phyloP scores from a whole-genome alignment of 1,139 yeast genomes.

The Hyphopichia buzzinii region DNA sequence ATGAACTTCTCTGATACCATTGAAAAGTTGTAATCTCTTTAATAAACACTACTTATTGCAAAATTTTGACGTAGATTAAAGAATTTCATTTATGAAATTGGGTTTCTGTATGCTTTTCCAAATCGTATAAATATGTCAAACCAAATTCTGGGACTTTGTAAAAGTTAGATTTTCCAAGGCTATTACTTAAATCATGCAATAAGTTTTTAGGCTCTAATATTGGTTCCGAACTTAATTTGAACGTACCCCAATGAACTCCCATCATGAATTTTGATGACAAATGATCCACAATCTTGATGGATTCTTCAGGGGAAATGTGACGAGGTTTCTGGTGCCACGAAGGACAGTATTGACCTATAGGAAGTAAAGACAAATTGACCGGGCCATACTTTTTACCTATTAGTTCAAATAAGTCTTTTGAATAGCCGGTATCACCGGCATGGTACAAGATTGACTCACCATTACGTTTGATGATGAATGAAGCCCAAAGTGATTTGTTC shows the following conservation, averaged over 20 bases:
- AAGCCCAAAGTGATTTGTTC: constrained; percentile 83
- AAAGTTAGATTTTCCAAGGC: constrained; percentile 14
- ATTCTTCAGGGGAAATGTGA: constrained; percentile 81
- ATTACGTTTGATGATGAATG: constrained; percentile 66
- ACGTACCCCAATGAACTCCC: constrained; percentile 97
- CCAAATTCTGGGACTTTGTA: constrained; percentile 45
- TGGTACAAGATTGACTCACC: constrained; percentile 76
- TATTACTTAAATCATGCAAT: constrained; percentile 23
- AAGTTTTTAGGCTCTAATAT: constrained; percentile 72
- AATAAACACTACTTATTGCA: background rate
- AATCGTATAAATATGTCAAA: constrained; percentile 36
- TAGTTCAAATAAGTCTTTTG: constrained; percentile 61
- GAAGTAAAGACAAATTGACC: constrained; percentile 68
- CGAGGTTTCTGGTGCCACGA: constrained; percentile 92
- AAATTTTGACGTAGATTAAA: background rate
- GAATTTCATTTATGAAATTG: background rate
- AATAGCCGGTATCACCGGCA: constrained; percentile 94
- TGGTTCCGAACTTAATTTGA: constrained; percentile 82
- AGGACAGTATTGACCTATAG: constrained; percentile 95
- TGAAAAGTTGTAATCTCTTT: background rate
- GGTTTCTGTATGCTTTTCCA: constrained; percentile 13
- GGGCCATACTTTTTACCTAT: constrained; percentile 66
- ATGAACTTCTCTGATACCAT: background rate
- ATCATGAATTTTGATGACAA: constrained; percentile 60
- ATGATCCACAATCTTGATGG: constrained; percentile 64